A percentile compares a stretch with the other conserved stretches of the same genome.
These are phyloP conservation scores for Backusella tarrabulga DNA, from an alignment of 192 early-diverging fungal genomes.

Conservation along the genomic window DNA sequence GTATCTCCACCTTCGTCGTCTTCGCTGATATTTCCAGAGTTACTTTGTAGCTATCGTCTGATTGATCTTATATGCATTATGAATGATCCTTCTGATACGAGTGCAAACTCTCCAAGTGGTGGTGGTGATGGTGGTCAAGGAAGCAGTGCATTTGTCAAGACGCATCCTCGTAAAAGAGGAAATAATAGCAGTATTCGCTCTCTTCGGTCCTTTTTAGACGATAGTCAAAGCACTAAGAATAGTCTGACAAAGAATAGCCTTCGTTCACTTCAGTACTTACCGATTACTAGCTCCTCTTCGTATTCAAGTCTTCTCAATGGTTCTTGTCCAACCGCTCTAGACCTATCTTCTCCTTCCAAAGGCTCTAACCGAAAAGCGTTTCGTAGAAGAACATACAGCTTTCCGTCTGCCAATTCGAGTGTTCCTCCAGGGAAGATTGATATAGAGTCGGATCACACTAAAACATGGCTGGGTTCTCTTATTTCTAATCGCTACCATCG, in stretches of 20 bases:
- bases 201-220: slow-evolving; percentile 16
- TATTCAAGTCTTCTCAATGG: not conserved
- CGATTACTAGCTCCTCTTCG: not conserved
- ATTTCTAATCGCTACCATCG: slow-evolving; percentile 12
- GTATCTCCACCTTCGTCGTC: slow-evolving; percentile 9
- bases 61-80: not conserved
- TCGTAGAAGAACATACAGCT: slow-evolving; percentile 23
- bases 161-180: not conserved
- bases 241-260: not conserved
- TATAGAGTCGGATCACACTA: slow-evolving; percentile 6
- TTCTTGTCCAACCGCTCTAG: not conserved
- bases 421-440: not conserved
- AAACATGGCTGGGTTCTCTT: slow-evolving; percentile 34
- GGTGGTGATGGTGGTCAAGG: not conserved
- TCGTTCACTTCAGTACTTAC: not conserved
- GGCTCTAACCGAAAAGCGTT: not conserved
- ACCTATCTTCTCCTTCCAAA: not conserved
- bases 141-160: not conserved
- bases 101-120: not conserved
- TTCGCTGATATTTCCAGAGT: slow-evolving; percentile 12
- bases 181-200: slow-evolving; percentile 9
- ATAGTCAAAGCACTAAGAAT: not conserved
- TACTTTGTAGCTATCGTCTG: slow-evolving; percentile 2
- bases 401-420: slow-evolving; percentile 27
- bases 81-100: not conserved